Base-by-base conservation (phyloP, 148 eudicot species). In the Dianthus caryophyllus region DNA sequence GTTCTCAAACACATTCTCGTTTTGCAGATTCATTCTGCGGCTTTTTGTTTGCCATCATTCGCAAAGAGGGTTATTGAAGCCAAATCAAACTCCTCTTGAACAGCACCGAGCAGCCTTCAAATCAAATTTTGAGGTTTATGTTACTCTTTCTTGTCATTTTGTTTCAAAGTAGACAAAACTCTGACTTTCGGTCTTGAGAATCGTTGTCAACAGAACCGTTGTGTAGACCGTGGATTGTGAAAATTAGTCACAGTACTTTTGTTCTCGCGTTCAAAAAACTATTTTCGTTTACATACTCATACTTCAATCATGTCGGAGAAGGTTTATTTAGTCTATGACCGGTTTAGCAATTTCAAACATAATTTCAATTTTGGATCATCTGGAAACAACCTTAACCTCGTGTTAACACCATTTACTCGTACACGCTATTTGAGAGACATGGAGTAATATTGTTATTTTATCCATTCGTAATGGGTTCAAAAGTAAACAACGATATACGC, bases 1-100 rank as follows among this genome's bases (percentile, higher is more conserved):
- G 21, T 43, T 49, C 70, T 17, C 14, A 17, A 25, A 21, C 56
- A 10, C 41, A 12, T 59, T 27, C 2, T 36, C 31, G 26, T 2
- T n/a, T 53, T 24, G 69, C 88, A 93, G 98, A 84, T 94, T 55
- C 99, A 94, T 56, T 33, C 90, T 25, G 99, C 99, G 27, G 92
- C 99, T 21, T 94, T 94, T 80, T 94, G 99, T 71, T 83, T 94
- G 79, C 99, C 99, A 0, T 80, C 99, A 0, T 94, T 94, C n/a
- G 99, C 97, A 2, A 90, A 81, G 83, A 94, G 77, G 82, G 90
- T 90, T 70, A 90, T 94, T 27, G 96, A 85, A 9, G 1, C 85
- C 16, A 90, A 84, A 80, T 76, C 89, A 48, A 71, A 73, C 26
- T 86, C 73, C 82, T 33, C 69, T 16, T 11, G 39, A 33, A 14